Evolutionary conservation across 2,329 filamentous ascomycete genomes (phyloP).

Genomic region (Huntiella decipiens): DNA sequence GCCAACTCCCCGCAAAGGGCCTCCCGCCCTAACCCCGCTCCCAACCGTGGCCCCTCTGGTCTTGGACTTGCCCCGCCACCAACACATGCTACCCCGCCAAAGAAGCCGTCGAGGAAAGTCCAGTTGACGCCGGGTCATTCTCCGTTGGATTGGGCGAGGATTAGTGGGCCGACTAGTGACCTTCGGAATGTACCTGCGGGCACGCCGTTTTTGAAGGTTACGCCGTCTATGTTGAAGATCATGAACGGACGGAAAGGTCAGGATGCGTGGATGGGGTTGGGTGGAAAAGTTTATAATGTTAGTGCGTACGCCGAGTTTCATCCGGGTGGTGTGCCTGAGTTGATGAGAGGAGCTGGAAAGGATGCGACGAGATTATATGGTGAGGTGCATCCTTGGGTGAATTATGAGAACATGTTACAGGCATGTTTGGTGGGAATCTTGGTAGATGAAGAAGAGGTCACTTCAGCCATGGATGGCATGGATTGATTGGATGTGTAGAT

Average conservation of each 20-base stretch:
- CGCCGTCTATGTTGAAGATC: conserved; percentile 57
- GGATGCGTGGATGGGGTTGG: conserved; percentile 79
- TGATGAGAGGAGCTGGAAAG: conserved; percentile 41
- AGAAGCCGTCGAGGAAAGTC: conserved; percentile 49
- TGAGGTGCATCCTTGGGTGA: conserved; percentile 53
- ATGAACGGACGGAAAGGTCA: conserved; percentile 69
- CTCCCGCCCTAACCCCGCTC: conserved; percentile 19
- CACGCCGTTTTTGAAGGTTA: conserved; percentile 49
- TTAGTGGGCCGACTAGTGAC: conserved; percentile 44
- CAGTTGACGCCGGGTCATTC: conserved; percentile 78
- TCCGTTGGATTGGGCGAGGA: conserved; percentile 84
- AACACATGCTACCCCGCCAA: conserved; percentile 30
- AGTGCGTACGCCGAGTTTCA: conserved; percentile 79
- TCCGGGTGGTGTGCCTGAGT: conserved; percentile 63
- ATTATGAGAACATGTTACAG: conserved; percentile 50
- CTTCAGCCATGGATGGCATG: conserved; percentile 38
- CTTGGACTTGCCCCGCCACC: conserved; percentile 34
- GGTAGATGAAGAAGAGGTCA: conserved; percentile 36
- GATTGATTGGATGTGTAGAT: conserved; percentile 22
- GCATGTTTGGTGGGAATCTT: conserved; percentile 44
- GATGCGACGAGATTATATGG: conserved; percentile 46
- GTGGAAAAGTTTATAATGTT: conserved; percentile 87
- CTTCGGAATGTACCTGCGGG: conserved; percentile 41
- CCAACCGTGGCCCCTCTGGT: conserved; percentile 21
- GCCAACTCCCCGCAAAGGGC: conserved; percentile 33